Evolutionary conservation across 345 rosid species (phyloP).

Genomic region (Brassica nigra): DNA sequence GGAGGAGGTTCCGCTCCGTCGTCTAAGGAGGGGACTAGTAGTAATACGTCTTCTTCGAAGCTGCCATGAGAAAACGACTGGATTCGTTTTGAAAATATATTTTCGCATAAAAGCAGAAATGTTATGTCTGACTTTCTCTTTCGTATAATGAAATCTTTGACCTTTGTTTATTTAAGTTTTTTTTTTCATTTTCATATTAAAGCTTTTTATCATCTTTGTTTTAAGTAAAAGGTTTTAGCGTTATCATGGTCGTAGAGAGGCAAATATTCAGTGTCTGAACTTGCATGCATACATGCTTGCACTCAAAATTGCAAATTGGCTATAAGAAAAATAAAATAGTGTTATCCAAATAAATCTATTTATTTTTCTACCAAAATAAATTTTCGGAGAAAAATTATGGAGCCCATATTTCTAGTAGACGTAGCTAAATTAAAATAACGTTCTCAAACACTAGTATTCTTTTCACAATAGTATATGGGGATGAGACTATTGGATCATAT

Average conservation of each 20-base stretch:
- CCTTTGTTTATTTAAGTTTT: conserved; percentile 30
- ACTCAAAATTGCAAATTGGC: not conserved
- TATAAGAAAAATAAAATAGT: not conserved
- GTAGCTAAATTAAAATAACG: not conserved
- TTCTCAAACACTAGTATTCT: not conserved
- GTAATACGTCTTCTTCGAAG: conserved; percentile 36
- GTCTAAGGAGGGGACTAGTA: conserved; percentile 24
- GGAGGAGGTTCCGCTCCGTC: conserved; percentile 38
- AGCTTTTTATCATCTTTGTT: conserved; percentile 1
- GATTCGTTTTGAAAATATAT: conserved; percentile 22
- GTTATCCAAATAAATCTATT: not conserved
- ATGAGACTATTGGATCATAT: conserved; percentile 16
- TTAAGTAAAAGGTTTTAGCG: not conserved
- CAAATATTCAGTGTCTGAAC: conserved; percentile 10
- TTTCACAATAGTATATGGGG: not conserved
- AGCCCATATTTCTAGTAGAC: not conserved
- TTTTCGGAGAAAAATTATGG: not conserved
- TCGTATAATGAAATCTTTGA: conserved; percentile 37
- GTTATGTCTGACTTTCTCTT: conserved; percentile 47
- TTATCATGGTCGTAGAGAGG: conserved; percentile 10
- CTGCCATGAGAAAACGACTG: conserved; percentile 42
- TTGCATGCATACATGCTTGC: conserved; percentile 2
- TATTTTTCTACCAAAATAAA: not conserved
- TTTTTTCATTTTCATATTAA: conserved; percentile 5
- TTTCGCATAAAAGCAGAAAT: conserved; percentile 42